These are phyloP conservation scores for Lotus japonicus DNA, from an alignment of 306 rosid genomes.

Conservation along the genomic window DNA sequence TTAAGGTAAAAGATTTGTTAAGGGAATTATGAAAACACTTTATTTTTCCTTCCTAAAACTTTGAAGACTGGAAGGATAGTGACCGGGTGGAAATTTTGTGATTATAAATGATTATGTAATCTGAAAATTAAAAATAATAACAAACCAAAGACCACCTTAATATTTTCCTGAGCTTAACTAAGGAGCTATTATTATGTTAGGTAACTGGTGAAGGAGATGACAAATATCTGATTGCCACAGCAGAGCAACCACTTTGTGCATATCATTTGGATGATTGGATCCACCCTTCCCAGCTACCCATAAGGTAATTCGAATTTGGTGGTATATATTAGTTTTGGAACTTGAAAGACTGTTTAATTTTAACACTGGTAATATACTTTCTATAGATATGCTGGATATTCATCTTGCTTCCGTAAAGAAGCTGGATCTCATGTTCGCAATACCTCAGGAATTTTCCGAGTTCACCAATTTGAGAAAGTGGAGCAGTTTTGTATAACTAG, in stretches of 20 bases:
- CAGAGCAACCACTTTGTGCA: constrained; percentile 93
- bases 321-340: neutral
- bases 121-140: too few relatives aligned
- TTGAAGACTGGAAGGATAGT: too few relatives aligned
- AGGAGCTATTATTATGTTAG: constrained; percentile 28
- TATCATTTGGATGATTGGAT: constrained; percentile 93
- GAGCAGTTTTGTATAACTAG: constrained; percentile 87
- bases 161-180: neutral
- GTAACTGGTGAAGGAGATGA: constrained; percentile 99
- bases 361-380: constrained; percentile 9
- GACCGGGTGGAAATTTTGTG: too few relatives aligned
- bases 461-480: constrained; percentile 94
- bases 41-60: too few relatives aligned
- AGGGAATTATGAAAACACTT: too few relatives aligned
- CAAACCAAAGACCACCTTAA: too few relatives aligned
- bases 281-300: constrained; percentile 84
- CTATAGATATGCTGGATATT: constrained; percentile 85
- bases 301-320: constrained; percentile 47
- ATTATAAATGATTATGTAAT: too few relatives aligned
- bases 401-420: constrained; percentile 97
- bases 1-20: neutral
- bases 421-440: constrained; percentile 98
- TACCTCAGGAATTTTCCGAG: constrained; percentile 89
- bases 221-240: constrained; percentile 94
- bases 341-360: neutral